These are phyloP conservation scores for Candida palmyrensis DNA, from an alignment of 805 yeast genomes.

Conservation along the genomic window DNA sequence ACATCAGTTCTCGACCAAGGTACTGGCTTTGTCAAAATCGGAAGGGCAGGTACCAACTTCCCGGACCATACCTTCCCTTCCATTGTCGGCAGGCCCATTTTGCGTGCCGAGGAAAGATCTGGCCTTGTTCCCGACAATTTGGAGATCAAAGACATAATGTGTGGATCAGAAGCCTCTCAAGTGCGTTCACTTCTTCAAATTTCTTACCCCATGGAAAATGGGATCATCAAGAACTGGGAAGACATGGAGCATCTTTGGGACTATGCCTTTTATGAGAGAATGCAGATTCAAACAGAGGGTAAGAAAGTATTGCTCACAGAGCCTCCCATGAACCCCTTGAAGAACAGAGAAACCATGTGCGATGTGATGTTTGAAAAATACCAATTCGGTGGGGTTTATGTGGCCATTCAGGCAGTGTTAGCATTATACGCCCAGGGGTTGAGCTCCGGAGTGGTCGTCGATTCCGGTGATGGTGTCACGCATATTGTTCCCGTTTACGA, in stretches of 20 bases:
- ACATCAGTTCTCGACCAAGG: conserved; percentile 90
- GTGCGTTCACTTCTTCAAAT: conserved; percentile 87
- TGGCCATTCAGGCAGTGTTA: conserved; percentile 96
- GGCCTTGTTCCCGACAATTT: conserved; percentile 47
- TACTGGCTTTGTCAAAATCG: conserved; percentile 96
- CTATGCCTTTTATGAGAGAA: conserved; percentile 88
- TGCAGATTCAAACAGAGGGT: conserved; percentile 71
- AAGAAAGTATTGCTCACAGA: conserved; percentile 86
- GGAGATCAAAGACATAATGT: conserved; percentile 93
- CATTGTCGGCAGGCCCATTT: conserved; percentile 93
- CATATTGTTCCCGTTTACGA: conserved; percentile 98
- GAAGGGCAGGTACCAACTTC: conserved; percentile 94
- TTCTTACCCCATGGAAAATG: conserved; percentile 98
- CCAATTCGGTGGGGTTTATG: conserved; percentile 87
- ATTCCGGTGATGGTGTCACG: conserved; percentile 98
- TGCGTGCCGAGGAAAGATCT: conserved; percentile 91
- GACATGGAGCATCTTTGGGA: conserved; percentile 99
- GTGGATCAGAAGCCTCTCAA: conserved; percentile 91
- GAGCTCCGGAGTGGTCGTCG: conserved; percentile 96
- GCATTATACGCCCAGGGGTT: conserved; percentile 97
- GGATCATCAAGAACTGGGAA: conserved; percentile 95
- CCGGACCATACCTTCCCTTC: conserved; percentile 97
- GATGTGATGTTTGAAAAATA: conserved; percentile 90
- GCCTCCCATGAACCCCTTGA: conserved; percentile 96
- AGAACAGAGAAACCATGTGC: conserved; percentile 87